Evolutionary conservation across 768 basidiomycete species (phyloP), one percentile per base, ranked within the genome.

Genomic region (Boletus sp.): DNA sequence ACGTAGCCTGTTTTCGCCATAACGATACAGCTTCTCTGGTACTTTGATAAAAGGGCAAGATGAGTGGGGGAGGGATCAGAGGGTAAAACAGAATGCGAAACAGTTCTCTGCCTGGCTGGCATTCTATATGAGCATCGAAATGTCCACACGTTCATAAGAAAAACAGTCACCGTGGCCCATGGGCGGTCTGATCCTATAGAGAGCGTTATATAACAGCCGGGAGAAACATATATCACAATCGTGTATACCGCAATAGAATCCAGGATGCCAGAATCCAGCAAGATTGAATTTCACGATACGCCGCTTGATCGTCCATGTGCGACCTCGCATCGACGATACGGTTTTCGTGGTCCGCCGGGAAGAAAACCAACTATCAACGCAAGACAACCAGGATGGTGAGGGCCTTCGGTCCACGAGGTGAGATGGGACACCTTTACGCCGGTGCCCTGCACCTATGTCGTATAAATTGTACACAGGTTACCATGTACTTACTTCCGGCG

Each of bases 71-170:
- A n/a, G 39, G 44, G 23, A 35, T 38, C 49, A 43, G 21, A 47
- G 14, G 3, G 23, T 4, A 25, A 25, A 25, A 25, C 23, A 25
- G 23, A 25, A 25, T 2, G 29, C 11, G n/a, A 30, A 42, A 21
- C 17, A 21, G 10, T 35, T 38, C 21, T 14, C 39, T 19, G 6
- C 15, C 19, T 32, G 2, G 19, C 25, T 15, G 15, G 15, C 25
- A 3, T 19, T n/a, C 47, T 59, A 44, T 59, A 47, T 48, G 37
- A 35, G 35, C 17, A 34, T n/a, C 17, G 44, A 42, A 5, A 15
- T 8, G 19, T 39, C 48, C 54, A n/a, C 44, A 27, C 37, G 51
- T 33, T 46, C 59, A 53, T 41, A 57, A 47, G 47, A 44, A 32
- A 42, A 21, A 47, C 21, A 21, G 5, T 34, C n/a, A 19, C 35